Conservation (phyloP, 345 rosid genomes). For the Mangifera indica region DNA sequence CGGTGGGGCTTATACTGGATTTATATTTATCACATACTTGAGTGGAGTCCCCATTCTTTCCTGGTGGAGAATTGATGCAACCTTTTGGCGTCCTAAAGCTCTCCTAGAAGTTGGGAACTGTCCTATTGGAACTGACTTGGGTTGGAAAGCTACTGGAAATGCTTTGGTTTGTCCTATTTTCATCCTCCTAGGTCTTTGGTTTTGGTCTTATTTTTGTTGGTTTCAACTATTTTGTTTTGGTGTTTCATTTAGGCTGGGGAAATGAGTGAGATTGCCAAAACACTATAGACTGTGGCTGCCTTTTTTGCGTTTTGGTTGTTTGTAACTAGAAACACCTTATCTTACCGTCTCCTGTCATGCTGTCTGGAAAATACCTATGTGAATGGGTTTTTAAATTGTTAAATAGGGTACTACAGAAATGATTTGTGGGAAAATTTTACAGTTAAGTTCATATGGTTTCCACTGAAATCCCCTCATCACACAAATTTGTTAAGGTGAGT, state of each 20-base stretch:
- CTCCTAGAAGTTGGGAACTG: not conserved
- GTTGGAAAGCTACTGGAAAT: not conserved
- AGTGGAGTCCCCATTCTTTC: not conserved
- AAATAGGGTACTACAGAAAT: not conserved
- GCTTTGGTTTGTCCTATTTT: too few species aligned
- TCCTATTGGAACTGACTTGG: slow-evolving; percentile 5
- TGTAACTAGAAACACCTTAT: too few species aligned
- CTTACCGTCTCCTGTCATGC: too few species aligned
- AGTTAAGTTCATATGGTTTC: not conserved
- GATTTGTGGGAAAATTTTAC: not conserved
- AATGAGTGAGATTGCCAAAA: not conserved
- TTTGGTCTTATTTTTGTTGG: slow-evolving; percentile 7
- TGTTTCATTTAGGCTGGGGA: not conserved
- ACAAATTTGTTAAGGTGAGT: not conserved
- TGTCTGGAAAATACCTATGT: not conserved
- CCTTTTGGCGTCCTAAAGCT: not conserved
- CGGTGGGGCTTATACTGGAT: not conserved
- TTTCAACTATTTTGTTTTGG: not conserved
- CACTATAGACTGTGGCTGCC: not conserved
- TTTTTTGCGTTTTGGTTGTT: too few species aligned
- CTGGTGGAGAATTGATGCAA: not conserved
- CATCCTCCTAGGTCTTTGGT: not conserved
- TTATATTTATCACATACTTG: not conserved
- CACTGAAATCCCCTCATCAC: not conserved
- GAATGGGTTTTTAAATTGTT: not conserved